Conservation (phyloP, 2,329 filamentous ascomycete genomes). For the Trichoderma sp. region DNA sequence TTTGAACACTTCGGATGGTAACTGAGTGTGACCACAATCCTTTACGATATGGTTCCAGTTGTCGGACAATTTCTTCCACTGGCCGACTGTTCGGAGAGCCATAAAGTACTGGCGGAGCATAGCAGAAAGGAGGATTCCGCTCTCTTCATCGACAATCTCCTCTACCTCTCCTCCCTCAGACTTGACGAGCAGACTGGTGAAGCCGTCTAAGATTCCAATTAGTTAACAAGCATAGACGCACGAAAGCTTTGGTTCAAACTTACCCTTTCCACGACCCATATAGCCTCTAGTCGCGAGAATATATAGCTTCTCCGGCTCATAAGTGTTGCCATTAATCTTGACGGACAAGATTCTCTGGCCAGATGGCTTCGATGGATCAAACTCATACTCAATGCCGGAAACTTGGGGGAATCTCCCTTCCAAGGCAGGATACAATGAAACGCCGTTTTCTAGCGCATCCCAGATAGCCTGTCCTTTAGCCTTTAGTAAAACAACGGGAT, state of each 20-base stretch:
- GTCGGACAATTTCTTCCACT: constrained; percentile 70
- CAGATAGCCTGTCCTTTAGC: constrained; percentile 69
- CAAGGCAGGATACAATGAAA: constrained; percentile 75
- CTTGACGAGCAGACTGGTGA: constrained; percentile 69
- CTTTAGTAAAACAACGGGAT: constrained; percentile 76
- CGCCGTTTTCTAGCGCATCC: constrained; percentile 80
- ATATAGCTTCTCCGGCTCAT: constrained; percentile 65
- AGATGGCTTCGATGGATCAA: constrained; percentile 59
- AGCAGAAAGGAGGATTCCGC: constrained; percentile 80
- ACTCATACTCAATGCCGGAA: constrained; percentile 74
- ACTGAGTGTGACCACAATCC: constrained; percentile 51
- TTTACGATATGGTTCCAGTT: constrained; percentile 68
- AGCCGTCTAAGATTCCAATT: constrained; percentile 59
- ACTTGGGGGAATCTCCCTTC: constrained; percentile 86
- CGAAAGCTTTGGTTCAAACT: background rate
- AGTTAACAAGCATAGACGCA: constrained; percentile 9
- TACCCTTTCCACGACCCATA: constrained; percentile 77
- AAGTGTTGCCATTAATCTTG: constrained; percentile 57
- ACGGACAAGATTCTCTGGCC: constrained; percentile 63
- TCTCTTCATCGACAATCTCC: constrained; percentile 81
- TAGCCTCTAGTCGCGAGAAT: constrained; percentile 78
- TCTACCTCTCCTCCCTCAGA: constrained; percentile 73
- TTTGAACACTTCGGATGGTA: constrained; percentile 31
- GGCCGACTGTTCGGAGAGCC: constrained; percentile 74
- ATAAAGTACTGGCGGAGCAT: constrained; percentile 91